phyloP scores from a whole-genome alignment of 768 basidiomycete species.

The Macrolepiota albuminosa region DNA sequence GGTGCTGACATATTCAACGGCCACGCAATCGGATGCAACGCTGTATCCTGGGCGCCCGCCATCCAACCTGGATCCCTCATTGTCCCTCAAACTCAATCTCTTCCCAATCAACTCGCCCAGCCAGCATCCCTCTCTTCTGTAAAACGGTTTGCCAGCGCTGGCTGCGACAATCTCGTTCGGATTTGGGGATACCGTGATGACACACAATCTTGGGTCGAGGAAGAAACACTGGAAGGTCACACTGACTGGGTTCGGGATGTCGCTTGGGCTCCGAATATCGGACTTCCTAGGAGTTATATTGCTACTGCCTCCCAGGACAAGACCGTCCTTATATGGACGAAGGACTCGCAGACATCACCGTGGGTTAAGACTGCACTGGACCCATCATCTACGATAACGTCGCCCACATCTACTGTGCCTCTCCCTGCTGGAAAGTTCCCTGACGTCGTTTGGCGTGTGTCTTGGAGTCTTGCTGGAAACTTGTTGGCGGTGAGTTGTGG shows the following conservation, averaged over 20 bases:
- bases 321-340: constrained; percentile 89
- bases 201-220: constrained; percentile 84
- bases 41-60: constrained; percentile 96
- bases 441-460: constrained; percentile 98
- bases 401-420: constrained; percentile 37
- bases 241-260: constrained; percentile 98
- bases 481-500: constrained; percentile 95
- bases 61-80: constrained; percentile 82
- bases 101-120: constrained; percentile 40
- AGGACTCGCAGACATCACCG: constrained; percentile 64
- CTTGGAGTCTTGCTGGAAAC: constrained; percentile 96
- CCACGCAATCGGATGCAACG: constrained; percentile 95
- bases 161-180: constrained; percentile 92
- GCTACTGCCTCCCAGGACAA: constrained; percentile 95
- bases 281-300: constrained; percentile 90
- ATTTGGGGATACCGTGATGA: constrained; percentile 92
- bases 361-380: constrained; percentile 84
- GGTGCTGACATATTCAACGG: constrained; percentile 93
- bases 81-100: constrained; percentile 48
- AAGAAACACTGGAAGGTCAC: constrained; percentile 88
- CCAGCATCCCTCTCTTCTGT: constrained; percentile 47
- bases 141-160: constrained; percentile 92
- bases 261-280: constrained; percentile 98
- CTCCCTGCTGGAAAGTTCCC: constrained; percentile 79
- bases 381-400: constrained; percentile 50